Conservation (phyloP, 371 early-diverging fungal genomes). For the Lichtheimia ramosa region DNA sequence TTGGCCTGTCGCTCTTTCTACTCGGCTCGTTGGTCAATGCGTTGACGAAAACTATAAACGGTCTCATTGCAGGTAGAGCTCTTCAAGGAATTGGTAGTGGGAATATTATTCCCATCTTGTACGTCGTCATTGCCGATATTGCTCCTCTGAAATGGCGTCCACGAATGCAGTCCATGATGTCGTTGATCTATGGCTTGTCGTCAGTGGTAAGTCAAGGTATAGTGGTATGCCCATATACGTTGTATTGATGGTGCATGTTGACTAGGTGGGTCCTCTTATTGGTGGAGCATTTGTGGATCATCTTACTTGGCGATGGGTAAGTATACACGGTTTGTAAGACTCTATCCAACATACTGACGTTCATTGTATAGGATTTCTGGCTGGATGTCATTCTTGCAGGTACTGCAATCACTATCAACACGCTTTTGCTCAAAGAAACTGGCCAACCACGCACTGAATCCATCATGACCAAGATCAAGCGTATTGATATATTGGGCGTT, state of each 20-base stretch:
- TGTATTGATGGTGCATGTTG: no score
- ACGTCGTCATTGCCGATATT: constrained; percentile 81
- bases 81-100: constrained; percentile 75
- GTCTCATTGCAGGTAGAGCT: constrained; percentile 68
- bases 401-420: constrained; percentile 47
- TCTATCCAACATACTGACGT: not conserved
- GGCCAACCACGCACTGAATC: constrained; percentile 36
- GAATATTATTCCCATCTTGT: constrained; percentile 61
- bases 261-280: constrained; percentile 58
- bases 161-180: constrained; percentile 58
- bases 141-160: constrained; percentile 63
- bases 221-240: no score
- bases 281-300: constrained; percentile 70
- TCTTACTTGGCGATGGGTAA: constrained; percentile 66
- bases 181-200: constrained; percentile 66
- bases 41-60: constrained; percentile 48
- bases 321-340: not conserved
- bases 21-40: constrained; percentile 57
- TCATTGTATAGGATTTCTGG: constrained; percentile 54
- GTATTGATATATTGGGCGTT: constrained; percentile 58
- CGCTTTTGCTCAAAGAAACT: constrained; percentile 48
- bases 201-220: constrained; percentile 30
- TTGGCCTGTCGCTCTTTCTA: constrained; percentile 48
- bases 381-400: constrained; percentile 72
- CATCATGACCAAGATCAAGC: constrained; percentile 50